Evolutionary conservation across 441 rosid species (phyloP), one percentile per base, ranked within the genome.

Genomic region (Gossypium schwendimanii): DNA sequence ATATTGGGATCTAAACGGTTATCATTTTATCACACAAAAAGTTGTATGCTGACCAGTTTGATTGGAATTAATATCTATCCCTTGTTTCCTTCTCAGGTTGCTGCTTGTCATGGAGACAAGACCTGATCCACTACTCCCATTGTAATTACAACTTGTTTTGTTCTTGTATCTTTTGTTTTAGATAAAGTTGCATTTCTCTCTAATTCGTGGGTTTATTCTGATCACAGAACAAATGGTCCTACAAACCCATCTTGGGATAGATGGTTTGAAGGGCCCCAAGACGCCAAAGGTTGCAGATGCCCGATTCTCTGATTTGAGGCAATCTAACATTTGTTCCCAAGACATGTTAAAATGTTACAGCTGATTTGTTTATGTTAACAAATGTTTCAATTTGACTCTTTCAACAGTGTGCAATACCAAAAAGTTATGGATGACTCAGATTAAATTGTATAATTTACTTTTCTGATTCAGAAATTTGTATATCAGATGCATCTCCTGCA

Each of bases 221-320:
- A 67, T 76, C 66, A 24, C 94, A 92, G 98, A 82, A 92, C 93
- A 54, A 84, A 26, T 62, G 93, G 92, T 67, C 90, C 91, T 28
- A 64, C 80, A 55, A 83, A 89, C 81, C 77, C 86, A 2, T 54
- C 50, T 63, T 92, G 98, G 93, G 96, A 92, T 63, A 81, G 91
- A 71, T 92, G 98, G 96, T 92, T 92, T 77, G 93, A 92, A 78
- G 84, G 93, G 75, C 87, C 88, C 1, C 91, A 84, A 63, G 91
- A 90, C 60, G 79, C 88, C 14, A 81, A 80, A 73, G 94, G 90
- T 55, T 92, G 94, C 87, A 78, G 83, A 79, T 92, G 98, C 76
- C 73, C 69, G 67, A 87, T 92, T 75, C 92, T 90, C 69, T 92
- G 86, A 89, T 75, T 58, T 54, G 47, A 55, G 75, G 66, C 73